Percentiles rank a stretch among this genome's conserved stretches.
phyloP scores from a whole-genome alignment of 164 flowering plant genomes.

The Euptelea pleiosperma region DNA sequence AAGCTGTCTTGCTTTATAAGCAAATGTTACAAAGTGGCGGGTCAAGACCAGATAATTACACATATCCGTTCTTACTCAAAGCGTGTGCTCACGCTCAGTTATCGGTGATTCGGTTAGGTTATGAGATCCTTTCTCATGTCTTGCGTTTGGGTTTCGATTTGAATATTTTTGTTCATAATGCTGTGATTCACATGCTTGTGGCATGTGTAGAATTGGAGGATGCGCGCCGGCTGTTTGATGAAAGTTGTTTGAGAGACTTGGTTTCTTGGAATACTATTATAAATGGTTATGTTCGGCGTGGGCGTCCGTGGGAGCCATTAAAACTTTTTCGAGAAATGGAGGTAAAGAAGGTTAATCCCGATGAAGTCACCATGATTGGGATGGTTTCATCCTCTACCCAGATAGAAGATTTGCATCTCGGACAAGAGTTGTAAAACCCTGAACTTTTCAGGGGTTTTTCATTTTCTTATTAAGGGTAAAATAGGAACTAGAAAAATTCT shows the following conservation, averaged over 20 bases:
- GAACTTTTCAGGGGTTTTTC: no score
- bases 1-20: conserved; percentile 46
- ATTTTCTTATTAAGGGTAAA: no score
- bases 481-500: no score
- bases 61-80: conserved; percentile 55
- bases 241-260: conserved; percentile 52
- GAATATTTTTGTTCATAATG: conserved; percentile 44
- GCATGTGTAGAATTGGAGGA: conserved; percentile 36
- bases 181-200: conserved; percentile 39
- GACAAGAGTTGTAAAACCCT: no score
- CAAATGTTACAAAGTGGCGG: conserved; percentile 39
- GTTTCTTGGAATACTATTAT: conserved; percentile 77
- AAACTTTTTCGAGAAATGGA: conserved; percentile 39
- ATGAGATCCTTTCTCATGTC: conserved; percentile 46
- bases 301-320: conserved; percentile 36
- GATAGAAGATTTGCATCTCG: conserved; percentile 40
- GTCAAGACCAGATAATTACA: conserved; percentile 47
- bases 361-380: conserved; percentile 72
- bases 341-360: conserved; percentile 39
- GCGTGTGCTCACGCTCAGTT: conserved; percentile 38
- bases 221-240: conserved; percentile 53
- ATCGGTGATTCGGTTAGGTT: conserved; percentile 24
- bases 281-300: conserved; percentile 58
- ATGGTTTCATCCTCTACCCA: conserved; percentile 47
- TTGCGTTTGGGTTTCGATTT: conserved; percentile 42